phyloP scores from a whole-genome alignment of 23 red algal genomes.

The Gracilaria gracilis region DNA sequence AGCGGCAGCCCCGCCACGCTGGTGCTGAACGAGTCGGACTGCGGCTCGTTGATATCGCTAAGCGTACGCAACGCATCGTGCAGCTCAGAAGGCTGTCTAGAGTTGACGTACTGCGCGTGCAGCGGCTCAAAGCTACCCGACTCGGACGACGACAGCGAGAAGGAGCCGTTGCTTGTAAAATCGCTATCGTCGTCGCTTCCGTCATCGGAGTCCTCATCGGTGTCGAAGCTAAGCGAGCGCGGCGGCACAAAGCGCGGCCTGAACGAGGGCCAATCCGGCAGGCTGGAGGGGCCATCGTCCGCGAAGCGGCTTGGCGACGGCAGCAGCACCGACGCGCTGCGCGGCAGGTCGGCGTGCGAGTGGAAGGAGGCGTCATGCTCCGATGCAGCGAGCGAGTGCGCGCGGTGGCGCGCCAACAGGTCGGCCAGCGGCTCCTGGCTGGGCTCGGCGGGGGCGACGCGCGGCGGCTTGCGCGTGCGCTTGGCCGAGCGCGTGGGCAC shows the following conservation, averaged over 20 bases:
- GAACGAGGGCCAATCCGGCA: background rate
- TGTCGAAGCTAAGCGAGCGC: background rate
- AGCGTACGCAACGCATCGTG: background rate
- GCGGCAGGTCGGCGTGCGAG: background rate
- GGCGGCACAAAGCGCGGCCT: background rate
- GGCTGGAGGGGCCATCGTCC: background rate
- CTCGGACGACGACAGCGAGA: constrained; percentile 5
- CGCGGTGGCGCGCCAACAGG: constrained; percentile 16
- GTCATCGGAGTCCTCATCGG: constrained; percentile 10
- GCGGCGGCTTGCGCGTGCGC: background rate
- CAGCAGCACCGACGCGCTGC: background rate
- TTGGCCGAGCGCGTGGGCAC: constrained; percentile 21
- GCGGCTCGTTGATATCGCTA: background rate
- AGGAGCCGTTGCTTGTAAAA: constrained; percentile 13
- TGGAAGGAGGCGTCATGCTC: background rate
- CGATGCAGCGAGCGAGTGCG: background rate
- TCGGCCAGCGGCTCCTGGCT: constrained; percentile 28
- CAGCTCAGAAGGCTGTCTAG: constrained; percentile 1
- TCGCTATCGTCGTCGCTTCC: background rate
- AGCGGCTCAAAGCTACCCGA: background rate
- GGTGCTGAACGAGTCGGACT: constrained; percentile 1
- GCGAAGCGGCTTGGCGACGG: background rate
- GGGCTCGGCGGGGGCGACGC: background rate
- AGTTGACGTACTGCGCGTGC: background rate
- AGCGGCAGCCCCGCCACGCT: background rate